These are phyloP conservation scores for Fusarium circinatum DNA, from an alignment of 2,329 filamentous ascomycete genomes.

Conservation along the genomic window DNA sequence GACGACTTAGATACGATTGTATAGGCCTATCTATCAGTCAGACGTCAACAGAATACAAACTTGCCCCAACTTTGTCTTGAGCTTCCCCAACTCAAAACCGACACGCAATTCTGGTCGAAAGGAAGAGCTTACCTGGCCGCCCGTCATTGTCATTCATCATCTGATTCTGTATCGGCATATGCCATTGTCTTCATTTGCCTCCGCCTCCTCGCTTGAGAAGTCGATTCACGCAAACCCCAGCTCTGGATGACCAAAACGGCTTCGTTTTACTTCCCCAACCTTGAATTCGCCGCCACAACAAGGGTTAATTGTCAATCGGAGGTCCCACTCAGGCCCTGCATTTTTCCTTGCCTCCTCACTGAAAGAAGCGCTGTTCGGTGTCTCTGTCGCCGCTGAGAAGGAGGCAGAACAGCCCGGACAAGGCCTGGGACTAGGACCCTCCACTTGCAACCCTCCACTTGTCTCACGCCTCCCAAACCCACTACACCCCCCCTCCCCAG, in stretches of 20 bases:
- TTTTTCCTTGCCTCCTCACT: conserved; percentile 22
- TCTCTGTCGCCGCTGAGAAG: conserved; percentile 12
- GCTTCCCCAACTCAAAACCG: conserved; percentile 12
- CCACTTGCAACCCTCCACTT: conserved; percentile 40
- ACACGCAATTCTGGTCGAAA: not conserved
- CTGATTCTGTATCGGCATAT: conserved; percentile 3
- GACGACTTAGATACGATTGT: not conserved
- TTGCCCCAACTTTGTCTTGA: conserved; percentile 28
- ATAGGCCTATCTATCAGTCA: conserved; percentile 23
- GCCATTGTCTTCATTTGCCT: conserved; percentile 7
- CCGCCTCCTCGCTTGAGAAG: conserved; percentile 2
- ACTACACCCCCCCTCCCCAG: conserved; percentile 28
- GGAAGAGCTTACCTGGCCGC: not conserved
- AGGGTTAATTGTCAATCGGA: conserved; percentile 11
- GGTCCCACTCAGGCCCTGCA: conserved; percentile 6
- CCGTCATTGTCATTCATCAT: not conserved
- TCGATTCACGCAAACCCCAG: conserved; percentile 24
- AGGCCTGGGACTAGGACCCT: conserved; percentile 2
- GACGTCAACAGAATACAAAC: conserved; percentile 31
- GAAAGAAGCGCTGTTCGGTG: conserved; percentile 12
- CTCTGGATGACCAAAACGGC: conserved; percentile 8
- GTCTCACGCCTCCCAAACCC: conserved; percentile 35
- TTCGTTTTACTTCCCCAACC: conserved; percentile 22
- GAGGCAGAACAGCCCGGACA: not conserved
- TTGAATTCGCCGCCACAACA: conserved; percentile 29